phyloP scores from a whole-genome alignment of 345 rosid genomes.

The Salix arbutifolia region DNA sequence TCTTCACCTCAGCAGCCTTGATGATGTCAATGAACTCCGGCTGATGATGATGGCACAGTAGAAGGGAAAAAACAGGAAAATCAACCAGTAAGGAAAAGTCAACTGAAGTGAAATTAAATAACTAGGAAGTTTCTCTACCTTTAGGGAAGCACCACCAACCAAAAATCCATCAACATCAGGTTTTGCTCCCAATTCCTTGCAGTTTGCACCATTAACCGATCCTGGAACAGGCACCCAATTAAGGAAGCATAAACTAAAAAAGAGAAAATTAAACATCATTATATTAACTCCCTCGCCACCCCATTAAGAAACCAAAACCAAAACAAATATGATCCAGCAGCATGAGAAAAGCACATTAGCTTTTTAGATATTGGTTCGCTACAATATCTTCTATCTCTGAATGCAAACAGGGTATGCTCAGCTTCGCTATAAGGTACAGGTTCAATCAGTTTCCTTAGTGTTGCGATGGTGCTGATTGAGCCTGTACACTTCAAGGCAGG shows the following conservation, averaged over 20 bases:
- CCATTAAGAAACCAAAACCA: background rate
- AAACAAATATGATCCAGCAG: background rate
- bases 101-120: background rate
- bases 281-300: background rate
- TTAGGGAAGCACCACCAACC: constrained; percentile 88
- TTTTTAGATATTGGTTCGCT: background rate
- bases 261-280: background rate
- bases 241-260: background rate
- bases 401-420: background rate
- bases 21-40: constrained; percentile 60
- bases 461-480: background rate
- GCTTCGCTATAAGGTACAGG: background rate
- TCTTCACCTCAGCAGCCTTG: constrained; percentile 52
- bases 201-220: constrained; percentile 74
- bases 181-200: constrained; percentile 72
- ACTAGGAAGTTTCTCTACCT: constrained; percentile 34
- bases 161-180: constrained; percentile 85
- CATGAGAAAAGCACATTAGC: background rate
- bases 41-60: constrained; percentile 16
- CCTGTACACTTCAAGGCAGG: background rate
- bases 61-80: background rate
- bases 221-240: constrained; percentile 34
- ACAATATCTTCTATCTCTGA: background rate
- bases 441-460: background rate
- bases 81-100: background rate